These are phyloP conservation scores for Cyclanthera cordifolia DNA, from an alignment of 306 rosid species.

Conservation along the genomic window DNA sequence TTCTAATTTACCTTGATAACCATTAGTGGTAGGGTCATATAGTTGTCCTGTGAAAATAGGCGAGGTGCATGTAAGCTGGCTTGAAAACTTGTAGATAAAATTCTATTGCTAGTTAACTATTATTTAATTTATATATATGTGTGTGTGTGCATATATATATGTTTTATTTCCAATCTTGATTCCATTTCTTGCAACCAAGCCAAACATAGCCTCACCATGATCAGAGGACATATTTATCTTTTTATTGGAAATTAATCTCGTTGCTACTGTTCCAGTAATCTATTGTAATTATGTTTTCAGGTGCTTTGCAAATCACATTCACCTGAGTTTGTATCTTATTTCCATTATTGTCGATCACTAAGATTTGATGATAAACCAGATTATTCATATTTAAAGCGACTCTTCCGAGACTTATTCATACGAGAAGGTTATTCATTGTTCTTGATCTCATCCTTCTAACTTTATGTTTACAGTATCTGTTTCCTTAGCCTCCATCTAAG, in stretches of 20 bases:
- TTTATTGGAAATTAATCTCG: background rate
- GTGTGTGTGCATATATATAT: no score
- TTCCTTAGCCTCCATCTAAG: background rate
- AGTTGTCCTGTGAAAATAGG: no score
- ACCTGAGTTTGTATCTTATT: slow-evolving; percentile 88
- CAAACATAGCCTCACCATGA: background rate
- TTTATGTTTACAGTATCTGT: background rate
- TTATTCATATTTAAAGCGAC: slow-evolving; percentile 92
- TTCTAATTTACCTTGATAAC: no score
- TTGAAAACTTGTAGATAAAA: no score
- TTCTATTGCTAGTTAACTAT: no score
- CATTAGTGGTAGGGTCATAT: no score
- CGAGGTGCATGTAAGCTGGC: no score
- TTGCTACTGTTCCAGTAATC: slow-evolving; percentile 24
- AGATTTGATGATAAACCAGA: slow-evolving; percentile 99
- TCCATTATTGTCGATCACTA: slow-evolving; percentile 91
- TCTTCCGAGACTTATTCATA: slow-evolving; percentile 83
- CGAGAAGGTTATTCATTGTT: slow-evolving; percentile 58
- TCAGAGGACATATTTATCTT: background rate
- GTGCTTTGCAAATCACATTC: slow-evolving; percentile 85
- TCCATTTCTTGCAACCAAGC: background rate
- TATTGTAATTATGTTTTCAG: slow-evolving; percentile 35
- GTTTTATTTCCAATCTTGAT: background rate
- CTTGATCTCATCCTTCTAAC: background rate
- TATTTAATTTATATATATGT: no score